Evolutionary conservation across 2,329 filamentous ascomycete genomes (phyloP).

Genomic region (Colletotrichum neosansevieriae): DNA sequence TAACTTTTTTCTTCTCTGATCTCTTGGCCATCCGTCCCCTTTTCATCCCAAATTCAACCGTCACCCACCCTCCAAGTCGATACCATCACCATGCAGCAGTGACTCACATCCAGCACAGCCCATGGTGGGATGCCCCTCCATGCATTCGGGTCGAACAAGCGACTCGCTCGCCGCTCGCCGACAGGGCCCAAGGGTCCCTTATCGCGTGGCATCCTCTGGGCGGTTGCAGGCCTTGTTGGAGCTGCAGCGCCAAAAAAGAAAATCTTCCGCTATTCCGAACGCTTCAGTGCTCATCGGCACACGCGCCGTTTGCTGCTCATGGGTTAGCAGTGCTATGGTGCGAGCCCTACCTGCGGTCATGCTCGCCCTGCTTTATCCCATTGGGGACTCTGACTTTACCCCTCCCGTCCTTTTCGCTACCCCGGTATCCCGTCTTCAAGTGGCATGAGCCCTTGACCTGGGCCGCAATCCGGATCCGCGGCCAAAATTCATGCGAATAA

Average conservation of each 20-base stretch:
- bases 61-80: slow-evolving; percentile 26
- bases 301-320: slow-evolving; percentile 16
- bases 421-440: slow-evolving; percentile 12
- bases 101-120: slow-evolving; percentile 39
- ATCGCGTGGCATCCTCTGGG: slow-evolving; percentile 38
- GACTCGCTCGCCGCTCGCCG: slow-evolving; percentile 17
- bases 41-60: slow-evolving; percentile 26
- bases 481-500: slow-evolving; percentile 22
- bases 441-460: slow-evolving; percentile 13
- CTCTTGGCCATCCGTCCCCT: slow-evolving; percentile 18
- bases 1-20: slow-evolving; percentile 15
- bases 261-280: slow-evolving; percentile 30
- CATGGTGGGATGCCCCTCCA: slow-evolving; percentile 20
- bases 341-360: not conserved
- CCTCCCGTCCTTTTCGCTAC: slow-evolving; percentile 14
- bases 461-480: slow-evolving; percentile 8
- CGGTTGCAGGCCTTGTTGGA: slow-evolving; percentile 12
- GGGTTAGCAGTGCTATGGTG: slow-evolving; percentile 9
- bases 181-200: slow-evolving; percentile 30
- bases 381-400: slow-evolving; percentile 1
- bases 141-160: slow-evolving; percentile 33
- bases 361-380: not conserved
- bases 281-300: not conserved
- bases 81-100: slow-evolving; percentile 16
- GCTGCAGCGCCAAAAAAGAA: slow-evolving; percentile 13